phyloP scores from a whole-genome alignment of 2,329 filamentous ascomycete species.

The Paracamarosporium sp. region DNA sequence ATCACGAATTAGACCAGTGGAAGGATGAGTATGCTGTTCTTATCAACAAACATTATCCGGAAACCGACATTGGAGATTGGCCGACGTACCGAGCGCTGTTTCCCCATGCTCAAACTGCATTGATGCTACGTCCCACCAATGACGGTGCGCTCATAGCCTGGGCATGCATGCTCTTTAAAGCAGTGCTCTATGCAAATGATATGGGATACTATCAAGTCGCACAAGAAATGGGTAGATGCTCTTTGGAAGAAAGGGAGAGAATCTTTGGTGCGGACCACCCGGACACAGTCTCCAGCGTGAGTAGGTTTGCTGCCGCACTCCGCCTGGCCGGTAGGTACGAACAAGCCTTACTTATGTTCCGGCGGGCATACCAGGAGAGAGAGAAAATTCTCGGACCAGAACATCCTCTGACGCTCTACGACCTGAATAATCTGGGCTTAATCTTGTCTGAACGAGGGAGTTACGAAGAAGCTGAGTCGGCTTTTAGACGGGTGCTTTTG shows the following conservation, averaged over 20 bases:
- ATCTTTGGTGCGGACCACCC: slow-evolving; percentile 5
- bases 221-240: slow-evolving; percentile 3
- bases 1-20: slow-evolving; percentile 10
- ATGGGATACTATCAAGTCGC: slow-evolving; percentile 11
- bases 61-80: slow-evolving; percentile 5
- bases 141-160: slow-evolving; percentile 5
- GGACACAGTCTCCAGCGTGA: slow-evolving; percentile 7
- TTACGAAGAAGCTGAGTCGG: not conserved
- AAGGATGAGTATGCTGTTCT: not conserved
- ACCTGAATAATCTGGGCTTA: slow-evolving; percentile 7
- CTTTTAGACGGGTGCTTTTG: not conserved
- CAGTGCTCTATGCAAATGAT: not conserved
- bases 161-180: slow-evolving; percentile 9
- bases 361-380: slow-evolving; percentile 2
- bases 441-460: not conserved
- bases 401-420: slow-evolving; percentile 5
- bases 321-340: slow-evolving; percentile 13
- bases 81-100: slow-evolving; percentile 2
- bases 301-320: not conserved
- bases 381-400: slow-evolving; percentile 9
- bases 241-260: slow-evolving; percentile 5
- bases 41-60: slow-evolving; percentile 3
- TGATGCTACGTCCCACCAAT: not conserved
- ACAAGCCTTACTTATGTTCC: slow-evolving; percentile 9
- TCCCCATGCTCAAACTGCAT: slow-evolving; percentile 10